These are phyloP conservation scores for Ophiobolus disseminans DNA, from an alignment of 2,329 filamentous ascomycete species.

Conservation along the genomic window DNA sequence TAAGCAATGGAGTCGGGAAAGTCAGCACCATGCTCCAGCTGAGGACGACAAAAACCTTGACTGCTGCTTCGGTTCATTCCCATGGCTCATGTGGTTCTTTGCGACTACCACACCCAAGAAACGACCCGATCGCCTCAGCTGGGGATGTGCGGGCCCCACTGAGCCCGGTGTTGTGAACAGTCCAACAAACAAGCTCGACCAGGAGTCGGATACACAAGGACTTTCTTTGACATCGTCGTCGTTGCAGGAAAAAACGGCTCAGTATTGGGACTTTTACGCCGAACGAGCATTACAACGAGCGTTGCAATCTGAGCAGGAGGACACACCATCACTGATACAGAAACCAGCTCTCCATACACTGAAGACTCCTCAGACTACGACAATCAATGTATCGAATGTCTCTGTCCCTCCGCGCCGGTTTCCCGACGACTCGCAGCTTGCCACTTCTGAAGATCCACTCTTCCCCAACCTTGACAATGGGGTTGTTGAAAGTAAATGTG, in stretches of 20 bases:
- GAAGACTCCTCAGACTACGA: background rate
- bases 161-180: background rate
- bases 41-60: background rate
- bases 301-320: background rate
- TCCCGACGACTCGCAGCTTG: background rate
- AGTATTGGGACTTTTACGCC: background rate
- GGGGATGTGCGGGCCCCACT: background rate
- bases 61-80: background rate
- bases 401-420: too few relatives aligned
- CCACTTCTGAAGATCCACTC: background rate
- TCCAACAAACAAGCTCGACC: conserved; percentile 1
- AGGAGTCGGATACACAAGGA: background rate
- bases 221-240: background rate
- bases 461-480: background rate
- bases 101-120: background rate
- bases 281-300: background rate
- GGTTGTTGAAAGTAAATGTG: background rate
- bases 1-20: conserved; percentile 1
- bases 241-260: background rate
- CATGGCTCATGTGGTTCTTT: background rate
- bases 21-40: background rate
- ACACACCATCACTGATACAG: background rate
- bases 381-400: too few relatives aligned
- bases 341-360: background rate
- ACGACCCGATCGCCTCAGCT: background rate